Evolutionary conservation across 257 asterid species (phyloP).

Genomic region (Thymus quinquecostatus): DNA sequence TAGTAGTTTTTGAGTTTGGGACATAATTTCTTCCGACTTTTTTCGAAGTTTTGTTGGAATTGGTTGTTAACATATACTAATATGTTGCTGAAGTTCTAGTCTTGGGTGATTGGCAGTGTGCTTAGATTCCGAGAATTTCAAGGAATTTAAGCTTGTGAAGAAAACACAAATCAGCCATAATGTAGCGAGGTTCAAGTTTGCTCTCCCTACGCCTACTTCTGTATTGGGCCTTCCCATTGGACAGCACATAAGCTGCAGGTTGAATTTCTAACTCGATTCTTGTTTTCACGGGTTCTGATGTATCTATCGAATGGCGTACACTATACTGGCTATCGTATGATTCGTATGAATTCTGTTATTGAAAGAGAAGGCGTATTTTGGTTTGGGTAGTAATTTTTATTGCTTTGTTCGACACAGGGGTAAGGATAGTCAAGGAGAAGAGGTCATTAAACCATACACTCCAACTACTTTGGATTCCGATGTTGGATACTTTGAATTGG

Average conservation of each 20-base stretch:
- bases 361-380: constrained; percentile 5
- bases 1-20: constrained; percentile 3
- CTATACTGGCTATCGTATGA: not conserved
- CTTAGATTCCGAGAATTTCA: constrained; percentile 82
- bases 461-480: constrained; percentile 98
- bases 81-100: not conserved
- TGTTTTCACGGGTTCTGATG: not conserved
- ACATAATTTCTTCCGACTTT: not conserved
- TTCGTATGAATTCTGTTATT: not conserved
- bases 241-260: constrained; percentile 99
- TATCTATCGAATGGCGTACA: not conserved
- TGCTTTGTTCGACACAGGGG: constrained; percentile 60
- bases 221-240: constrained; percentile 97
- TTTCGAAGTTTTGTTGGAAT: too few species aligned
- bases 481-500: constrained; percentile 90
- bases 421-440: constrained; percentile 94
- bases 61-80: not conserved
- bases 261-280: constrained; percentile 21
- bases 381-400: constrained; percentile 3
- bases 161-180: constrained; percentile 85
- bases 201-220: constrained; percentile 87
- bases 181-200: constrained; percentile 91
- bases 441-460: constrained; percentile 93
- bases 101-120: constrained; percentile 53
- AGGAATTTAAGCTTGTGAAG: constrained; percentile 91